These are phyloP conservation scores for Laburnicola sp. DNA, from an alignment of 2,329 filamentous ascomycete genomes.

Conservation along the genomic window DNA sequence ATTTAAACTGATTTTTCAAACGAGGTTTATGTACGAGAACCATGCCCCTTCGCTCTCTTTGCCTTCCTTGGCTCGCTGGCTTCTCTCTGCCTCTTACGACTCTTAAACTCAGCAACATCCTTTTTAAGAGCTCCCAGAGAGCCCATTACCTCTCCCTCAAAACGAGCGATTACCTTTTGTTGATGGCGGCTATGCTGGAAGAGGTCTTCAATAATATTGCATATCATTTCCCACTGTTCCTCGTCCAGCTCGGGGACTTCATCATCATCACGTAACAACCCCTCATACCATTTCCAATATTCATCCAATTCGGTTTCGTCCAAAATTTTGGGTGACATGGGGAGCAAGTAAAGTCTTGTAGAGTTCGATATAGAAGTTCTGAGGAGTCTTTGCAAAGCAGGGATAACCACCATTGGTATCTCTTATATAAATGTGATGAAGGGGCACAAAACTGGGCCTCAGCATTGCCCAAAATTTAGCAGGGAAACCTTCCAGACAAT, in stretches of 20 bases:
- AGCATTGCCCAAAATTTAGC: constrained; percentile 7
- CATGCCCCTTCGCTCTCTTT: no score
- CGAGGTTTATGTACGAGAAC: no score
- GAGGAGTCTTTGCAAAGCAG: constrained; percentile 6
- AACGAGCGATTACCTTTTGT: no score
- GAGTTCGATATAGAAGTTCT: constrained; percentile 9
- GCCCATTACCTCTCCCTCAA: no score
- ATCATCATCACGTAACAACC: constrained; percentile 9
- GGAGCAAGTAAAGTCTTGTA: constrained; percentile 6
- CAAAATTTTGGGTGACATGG: constrained; percentile 7
- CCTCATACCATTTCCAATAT: constrained; percentile 8
- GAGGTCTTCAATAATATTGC: constrained; percentile 9
- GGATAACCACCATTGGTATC: no score
- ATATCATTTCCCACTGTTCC: constrained; percentile 10
- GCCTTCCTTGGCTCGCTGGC: no score
- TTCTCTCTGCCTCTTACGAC: no score
- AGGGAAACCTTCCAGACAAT: no score
- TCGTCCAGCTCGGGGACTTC: constrained; percentile 6
- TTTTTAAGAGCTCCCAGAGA: no score
- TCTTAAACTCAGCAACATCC: no score
- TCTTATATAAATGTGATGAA: no score
- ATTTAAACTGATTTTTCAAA: constrained; percentile 3
- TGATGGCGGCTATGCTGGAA: no score
- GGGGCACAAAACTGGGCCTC: constrained; percentile 4
- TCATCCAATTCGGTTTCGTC: constrained; percentile 6